Evolutionary conservation across 192 early-diverging fungal genomes (phyloP).

Genomic region (Coemansia sp.): DNA sequence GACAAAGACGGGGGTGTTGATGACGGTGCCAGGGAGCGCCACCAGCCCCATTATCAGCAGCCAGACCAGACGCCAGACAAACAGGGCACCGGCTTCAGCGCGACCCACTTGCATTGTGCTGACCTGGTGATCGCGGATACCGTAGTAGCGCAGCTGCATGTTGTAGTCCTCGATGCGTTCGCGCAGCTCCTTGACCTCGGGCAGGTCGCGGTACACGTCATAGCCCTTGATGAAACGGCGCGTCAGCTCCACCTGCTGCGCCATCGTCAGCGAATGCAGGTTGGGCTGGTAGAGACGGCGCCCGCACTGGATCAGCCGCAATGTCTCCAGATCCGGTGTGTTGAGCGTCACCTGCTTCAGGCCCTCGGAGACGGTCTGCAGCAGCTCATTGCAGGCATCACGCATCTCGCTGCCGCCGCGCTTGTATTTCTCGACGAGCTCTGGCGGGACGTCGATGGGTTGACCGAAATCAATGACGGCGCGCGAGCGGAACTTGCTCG

Average conservation of each 20-base stretch:
- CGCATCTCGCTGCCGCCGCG: constrained; percentile 81
- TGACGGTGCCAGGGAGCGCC: constrained; percentile 79
- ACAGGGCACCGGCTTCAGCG: constrained; percentile 61
- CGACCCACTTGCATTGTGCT: constrained; percentile 72
- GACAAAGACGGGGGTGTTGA: constrained; percentile 55
- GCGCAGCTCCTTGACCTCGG: constrained; percentile 76
- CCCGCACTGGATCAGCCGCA: constrained; percentile 86
- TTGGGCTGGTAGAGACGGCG: constrained; percentile 88
- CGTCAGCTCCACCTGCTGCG: constrained; percentile 85
- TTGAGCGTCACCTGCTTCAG: constrained; percentile 90
- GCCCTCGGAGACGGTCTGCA: constrained; percentile 76
- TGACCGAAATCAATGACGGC: constrained; percentile 98
- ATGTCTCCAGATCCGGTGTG: constrained; percentile 88
- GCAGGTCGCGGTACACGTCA: constrained; percentile 76
- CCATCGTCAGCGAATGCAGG: constrained; percentile 80
- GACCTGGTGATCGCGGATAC: constrained; percentile 96
- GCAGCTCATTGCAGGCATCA: constrained; percentile 73
- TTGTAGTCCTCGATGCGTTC: constrained; percentile 83
- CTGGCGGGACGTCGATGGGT: constrained; percentile 75
- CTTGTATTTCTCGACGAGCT: constrained; percentile 82
- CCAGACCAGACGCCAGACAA: constrained; percentile 69
- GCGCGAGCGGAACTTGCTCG: constrained; percentile 90
- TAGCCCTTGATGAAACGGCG: constrained; percentile 87
- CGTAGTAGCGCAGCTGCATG: constrained; percentile 85
- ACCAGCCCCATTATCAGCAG: constrained; percentile 72